These are phyloP conservation scores for Zygosaccharomyces sapae DNA, from an alignment of 1,139 yeast species.

Conservation along the genomic window DNA sequence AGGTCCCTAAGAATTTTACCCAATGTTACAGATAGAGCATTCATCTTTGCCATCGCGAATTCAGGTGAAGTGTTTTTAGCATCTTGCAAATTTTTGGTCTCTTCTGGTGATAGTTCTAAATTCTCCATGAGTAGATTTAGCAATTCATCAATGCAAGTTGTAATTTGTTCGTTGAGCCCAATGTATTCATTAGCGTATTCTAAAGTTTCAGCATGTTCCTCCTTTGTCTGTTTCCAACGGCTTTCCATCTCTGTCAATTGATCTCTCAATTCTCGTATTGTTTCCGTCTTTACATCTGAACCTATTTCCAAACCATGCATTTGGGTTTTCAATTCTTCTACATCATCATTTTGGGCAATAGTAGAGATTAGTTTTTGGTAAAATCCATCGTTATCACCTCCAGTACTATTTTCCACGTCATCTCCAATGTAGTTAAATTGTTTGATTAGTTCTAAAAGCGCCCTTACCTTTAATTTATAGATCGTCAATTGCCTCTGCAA, in stretches of 20 bases:
- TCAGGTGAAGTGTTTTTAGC: constrained; percentile 32
- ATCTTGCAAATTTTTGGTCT: constrained; percentile 29
- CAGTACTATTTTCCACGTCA: constrained; percentile 15
- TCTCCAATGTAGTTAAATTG: constrained; percentile 30
- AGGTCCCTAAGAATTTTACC: constrained; percentile 23
- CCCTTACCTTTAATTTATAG: constrained; percentile 37
- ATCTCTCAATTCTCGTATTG: constrained; percentile 22
- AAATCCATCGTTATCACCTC: constrained; percentile 16
- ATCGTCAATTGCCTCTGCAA: constrained; percentile 37
- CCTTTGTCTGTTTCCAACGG: constrained; percentile 27
- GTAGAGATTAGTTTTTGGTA: constrained; percentile 21
- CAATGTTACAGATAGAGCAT: constrained; percentile 30
- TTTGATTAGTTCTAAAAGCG: constrained; percentile 37
- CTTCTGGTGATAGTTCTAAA: constrained; percentile 27
- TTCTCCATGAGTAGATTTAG: constrained; percentile 26
- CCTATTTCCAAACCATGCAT: constrained; percentile 19
- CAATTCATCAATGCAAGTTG: constrained; percentile 32
- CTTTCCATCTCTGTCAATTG: constrained; percentile 26
- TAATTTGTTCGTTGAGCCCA: constrained; percentile 34
- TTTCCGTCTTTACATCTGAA: constrained; percentile 13
- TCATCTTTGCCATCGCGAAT: constrained; percentile 36
- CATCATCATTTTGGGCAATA: constrained; percentile 28
- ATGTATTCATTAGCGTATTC: constrained; percentile 33
- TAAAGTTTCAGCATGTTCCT: constrained; percentile 32
- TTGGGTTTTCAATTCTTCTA: constrained; percentile 27